Evolutionary conservation across 1,284 basidiomycete genomes (phyloP).

Genomic region (Irpex sp.): DNA sequence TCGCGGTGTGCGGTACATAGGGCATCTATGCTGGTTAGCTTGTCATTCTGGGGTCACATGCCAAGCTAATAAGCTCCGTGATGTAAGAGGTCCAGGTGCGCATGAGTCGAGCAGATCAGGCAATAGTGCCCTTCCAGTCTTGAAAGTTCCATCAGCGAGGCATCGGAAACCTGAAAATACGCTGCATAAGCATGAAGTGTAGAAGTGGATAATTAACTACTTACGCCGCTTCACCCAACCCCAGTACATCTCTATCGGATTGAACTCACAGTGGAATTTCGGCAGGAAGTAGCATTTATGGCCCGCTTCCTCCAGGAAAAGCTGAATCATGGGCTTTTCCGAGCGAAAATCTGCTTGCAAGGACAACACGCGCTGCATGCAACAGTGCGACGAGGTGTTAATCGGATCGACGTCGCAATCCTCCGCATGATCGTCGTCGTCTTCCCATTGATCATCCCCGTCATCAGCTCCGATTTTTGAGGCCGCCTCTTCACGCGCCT

Average conservation of each 20-base stretch:
- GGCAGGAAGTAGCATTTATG: slow-evolving; percentile 20
- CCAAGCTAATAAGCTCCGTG: no score
- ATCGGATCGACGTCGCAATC: slow-evolving; percentile 1
- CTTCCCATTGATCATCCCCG: neutral
- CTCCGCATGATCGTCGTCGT: neutral
- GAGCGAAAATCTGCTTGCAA: slow-evolving; percentile 20
- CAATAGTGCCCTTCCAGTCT: neutral
- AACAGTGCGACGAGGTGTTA: slow-evolving; percentile 13
- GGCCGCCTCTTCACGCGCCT: neutral
- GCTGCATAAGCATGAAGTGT: neutral
- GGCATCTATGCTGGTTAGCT: no score
- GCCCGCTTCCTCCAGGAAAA: slow-evolving; percentile 9
- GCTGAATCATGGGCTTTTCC: slow-evolving; percentile 13
- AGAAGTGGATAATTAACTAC: neutral
- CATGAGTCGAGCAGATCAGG: slow-evolving; percentile 3
- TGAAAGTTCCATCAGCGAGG: slow-evolving; percentile 1
- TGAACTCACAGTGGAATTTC: slow-evolving; percentile 21
- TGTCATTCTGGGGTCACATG: no score
- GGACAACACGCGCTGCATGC: slow-evolving; percentile 16
- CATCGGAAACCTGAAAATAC: neutral
- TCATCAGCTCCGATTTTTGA: neutral
- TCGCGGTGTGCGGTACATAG: no score
- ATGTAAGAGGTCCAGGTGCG: no score
- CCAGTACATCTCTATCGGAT: slow-evolving; percentile 19
- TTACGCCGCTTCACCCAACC: slow-evolving; percentile 4